Conservation (phyloP, 2,329 filamentous ascomycete species). For the Xylaria sp. region DNA sequence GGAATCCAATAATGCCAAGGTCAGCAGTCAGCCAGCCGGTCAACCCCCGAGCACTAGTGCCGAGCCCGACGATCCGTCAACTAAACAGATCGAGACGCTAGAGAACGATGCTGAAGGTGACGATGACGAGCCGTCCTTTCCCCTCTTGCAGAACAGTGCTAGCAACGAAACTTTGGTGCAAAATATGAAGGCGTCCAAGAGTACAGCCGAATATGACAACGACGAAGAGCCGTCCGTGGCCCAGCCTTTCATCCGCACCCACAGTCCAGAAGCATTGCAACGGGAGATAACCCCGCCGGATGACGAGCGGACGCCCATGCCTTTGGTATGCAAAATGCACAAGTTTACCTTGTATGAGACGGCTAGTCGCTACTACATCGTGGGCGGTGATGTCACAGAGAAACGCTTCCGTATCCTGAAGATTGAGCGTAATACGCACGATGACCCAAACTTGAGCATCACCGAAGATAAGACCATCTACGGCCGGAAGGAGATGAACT, state of each 20-base stretch:
- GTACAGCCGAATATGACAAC: slow-evolving; percentile 60
- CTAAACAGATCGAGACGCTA: slow-evolving; percentile 1
- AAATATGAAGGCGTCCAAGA: slow-evolving; percentile 46
- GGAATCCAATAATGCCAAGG: slow-evolving; percentile 40
- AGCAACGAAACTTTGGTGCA: slow-evolving; percentile 52
- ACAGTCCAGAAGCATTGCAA: slow-evolving; percentile 60
- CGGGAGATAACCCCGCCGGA: slow-evolving; percentile 44
- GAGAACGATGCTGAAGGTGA: neutral
- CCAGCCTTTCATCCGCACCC: slow-evolving; percentile 66
- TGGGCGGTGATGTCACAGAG: slow-evolving; percentile 91
- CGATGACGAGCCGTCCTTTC: slow-evolving; percentile 51
- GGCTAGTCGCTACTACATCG: slow-evolving; percentile 90
- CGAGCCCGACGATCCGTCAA: slow-evolving; percentile 27
- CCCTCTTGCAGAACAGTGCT: slow-evolving; percentile 57
- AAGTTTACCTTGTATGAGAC: slow-evolving; percentile 99
- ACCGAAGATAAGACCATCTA: slow-evolving; percentile 97
- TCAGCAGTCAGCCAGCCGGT: slow-evolving; percentile 36
- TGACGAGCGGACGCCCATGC: slow-evolving; percentile 47
- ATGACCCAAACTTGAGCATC: slow-evolving; percentile 80
- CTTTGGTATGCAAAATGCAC: slow-evolving; percentile 78
- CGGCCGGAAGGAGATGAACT: slow-evolving; percentile 89
- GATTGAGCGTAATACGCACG: slow-evolving; percentile 88
- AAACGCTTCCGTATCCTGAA: slow-evolving; percentile 91
- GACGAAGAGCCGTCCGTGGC: slow-evolving; percentile 69
- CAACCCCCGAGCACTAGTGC: slow-evolving; percentile 33